Conservation (phyloP, 73 alveolate species). For the Paramecium sonneborni region DNA sequence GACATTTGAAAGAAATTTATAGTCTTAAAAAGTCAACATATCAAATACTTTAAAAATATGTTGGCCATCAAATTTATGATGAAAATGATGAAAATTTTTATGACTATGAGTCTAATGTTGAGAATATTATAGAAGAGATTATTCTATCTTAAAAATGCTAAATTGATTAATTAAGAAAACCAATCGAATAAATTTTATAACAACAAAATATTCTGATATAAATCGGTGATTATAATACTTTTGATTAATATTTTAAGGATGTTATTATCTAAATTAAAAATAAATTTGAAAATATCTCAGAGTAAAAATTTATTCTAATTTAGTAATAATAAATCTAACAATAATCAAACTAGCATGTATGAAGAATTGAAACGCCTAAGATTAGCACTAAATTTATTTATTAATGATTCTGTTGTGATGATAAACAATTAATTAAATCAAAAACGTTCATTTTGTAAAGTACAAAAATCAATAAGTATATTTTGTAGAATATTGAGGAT, state of each 20-base stretch:
- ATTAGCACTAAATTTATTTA: background rate
- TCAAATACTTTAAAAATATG: background rate
- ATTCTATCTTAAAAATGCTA: background rate
- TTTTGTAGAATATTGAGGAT: slow-evolving; percentile 27
- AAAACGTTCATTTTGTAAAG: slow-evolving; percentile 12
- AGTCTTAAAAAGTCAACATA: background rate
- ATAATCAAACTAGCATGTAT: background rate
- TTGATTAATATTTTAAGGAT: background rate
- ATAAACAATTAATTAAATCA: background rate
- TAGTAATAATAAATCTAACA: background rate
- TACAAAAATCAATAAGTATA: slow-evolving; percentile 33
- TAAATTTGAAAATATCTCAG: background rate
- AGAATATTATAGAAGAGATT: background rate
- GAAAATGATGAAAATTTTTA: slow-evolving; percentile 4
- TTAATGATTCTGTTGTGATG: background rate
- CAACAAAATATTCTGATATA: background rate
- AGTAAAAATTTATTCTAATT: background rate
- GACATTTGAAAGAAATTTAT: slow-evolving; percentile 3
- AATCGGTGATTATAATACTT: background rate
- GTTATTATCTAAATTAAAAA: background rate
- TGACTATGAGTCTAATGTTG: background rate
- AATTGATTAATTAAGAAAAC: background rate
- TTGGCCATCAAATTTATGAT: background rate
- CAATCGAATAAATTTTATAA: background rate
- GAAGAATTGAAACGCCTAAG: background rate